These are phyloP conservation scores for Deakozyma indianensis DNA, from an alignment of 805 yeast species.

Conservation along the genomic window DNA sequence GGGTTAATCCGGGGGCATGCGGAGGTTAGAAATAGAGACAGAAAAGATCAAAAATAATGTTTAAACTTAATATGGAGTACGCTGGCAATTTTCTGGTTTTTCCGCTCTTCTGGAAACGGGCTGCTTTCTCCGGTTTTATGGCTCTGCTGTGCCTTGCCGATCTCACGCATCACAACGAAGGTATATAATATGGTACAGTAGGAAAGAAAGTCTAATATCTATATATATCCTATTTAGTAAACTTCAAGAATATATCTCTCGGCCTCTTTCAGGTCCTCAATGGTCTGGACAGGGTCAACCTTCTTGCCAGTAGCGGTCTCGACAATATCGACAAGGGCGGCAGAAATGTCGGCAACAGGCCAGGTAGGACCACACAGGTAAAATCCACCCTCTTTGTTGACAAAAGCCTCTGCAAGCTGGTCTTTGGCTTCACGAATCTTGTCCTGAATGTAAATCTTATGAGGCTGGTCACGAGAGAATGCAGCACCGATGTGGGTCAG, in stretches of 20 bases:
- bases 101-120: too few relatives aligned
- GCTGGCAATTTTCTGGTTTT: too few relatives aligned
- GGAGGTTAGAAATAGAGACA: too few relatives aligned
- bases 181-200: too few relatives aligned
- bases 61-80: too few relatives aligned
- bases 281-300: constrained; percentile 61
- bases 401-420: constrained; percentile 67
- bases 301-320: constrained; percentile 61
- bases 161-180: too few relatives aligned
- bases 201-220: too few relatives aligned
- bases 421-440: constrained; percentile 65
- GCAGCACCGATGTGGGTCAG: constrained; percentile 96
- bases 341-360: constrained; percentile 96
- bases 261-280: constrained; percentile 85
- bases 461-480: constrained; percentile 91
- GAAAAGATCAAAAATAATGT: too few relatives aligned
- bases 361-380: constrained; percentile 98
- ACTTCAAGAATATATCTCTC: constrained; percentile 91
- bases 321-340: constrained; percentile 73
- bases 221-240: constrained; percentile 47
- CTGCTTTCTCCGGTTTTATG: too few relatives aligned
- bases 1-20: too few relatives aligned
- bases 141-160: too few relatives aligned
- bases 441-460: constrained; percentile 91
- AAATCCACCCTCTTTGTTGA: constrained; percentile 69